These are phyloP conservation scores for Gossypium anomalum DNA, from an alignment of 345 rosid species.

Conservation along the genomic window DNA sequence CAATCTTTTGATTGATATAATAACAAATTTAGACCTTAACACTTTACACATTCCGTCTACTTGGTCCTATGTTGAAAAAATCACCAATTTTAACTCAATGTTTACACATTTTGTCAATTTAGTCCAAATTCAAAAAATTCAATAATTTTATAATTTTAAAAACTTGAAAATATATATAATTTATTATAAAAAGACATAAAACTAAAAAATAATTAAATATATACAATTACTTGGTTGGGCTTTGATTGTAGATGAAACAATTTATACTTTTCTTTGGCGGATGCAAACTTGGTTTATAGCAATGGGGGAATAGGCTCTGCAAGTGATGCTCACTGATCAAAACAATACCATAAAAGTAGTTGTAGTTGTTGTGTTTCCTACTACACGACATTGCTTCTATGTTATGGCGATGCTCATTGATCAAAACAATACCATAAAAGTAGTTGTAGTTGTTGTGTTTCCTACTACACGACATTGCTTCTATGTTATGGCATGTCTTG, in stretches of 20 bases:
- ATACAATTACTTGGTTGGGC: constrained; percentile 63
- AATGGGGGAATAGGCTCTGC: constrained; percentile 66
- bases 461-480: constrained; percentile 62
- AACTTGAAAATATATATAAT: no score
- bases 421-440: constrained; percentile 63
- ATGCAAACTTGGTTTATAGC: constrained; percentile 78
- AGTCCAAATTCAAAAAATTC: no score
- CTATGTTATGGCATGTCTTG: constrained; percentile 54
- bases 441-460: constrained; percentile 51
- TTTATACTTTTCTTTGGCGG: constrained; percentile 69
- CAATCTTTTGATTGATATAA: no score
- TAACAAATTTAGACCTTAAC: no score
- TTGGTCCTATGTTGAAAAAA: no score
- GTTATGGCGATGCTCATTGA: constrained; percentile 77
- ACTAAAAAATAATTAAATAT: no score
- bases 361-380: constrained; percentile 47
- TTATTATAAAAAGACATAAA: no score
- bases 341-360: constrained; percentile 64
- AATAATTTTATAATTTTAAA: no score
- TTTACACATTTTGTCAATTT: no score
- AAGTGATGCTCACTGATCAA: constrained; percentile 76
- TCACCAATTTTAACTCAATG: no score
- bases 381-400: constrained; percentile 58
- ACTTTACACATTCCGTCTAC: no score
- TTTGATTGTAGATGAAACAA: constrained; percentile 76